Conservation (phyloP, 1,139 yeast species). For the Protomyces arabidopsidicola region DNA sequence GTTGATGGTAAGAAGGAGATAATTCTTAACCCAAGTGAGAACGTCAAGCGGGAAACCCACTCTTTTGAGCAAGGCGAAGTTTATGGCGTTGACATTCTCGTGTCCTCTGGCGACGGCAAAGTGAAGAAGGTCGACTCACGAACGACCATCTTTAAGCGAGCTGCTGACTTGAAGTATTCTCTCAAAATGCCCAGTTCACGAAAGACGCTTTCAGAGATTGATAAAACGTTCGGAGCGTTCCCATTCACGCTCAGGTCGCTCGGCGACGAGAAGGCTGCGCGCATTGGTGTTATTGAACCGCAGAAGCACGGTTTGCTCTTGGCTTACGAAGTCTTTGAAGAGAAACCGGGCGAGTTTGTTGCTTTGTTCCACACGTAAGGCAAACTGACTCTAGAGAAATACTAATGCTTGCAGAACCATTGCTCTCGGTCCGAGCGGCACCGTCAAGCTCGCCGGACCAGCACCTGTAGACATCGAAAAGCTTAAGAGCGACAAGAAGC, state of each 20-base stretch:
- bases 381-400: background rate
- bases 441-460: conserved; percentile 62
- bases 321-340: conserved; percentile 66
- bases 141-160: conserved; percentile 66
- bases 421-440: conserved; percentile 69
- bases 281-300: conserved; percentile 74
- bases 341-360: conserved; percentile 57
- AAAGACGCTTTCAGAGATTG: conserved; percentile 60
- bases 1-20: conserved; percentile 74
- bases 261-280: conserved; percentile 65
- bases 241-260: conserved; percentile 67
- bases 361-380: conserved; percentile 61
- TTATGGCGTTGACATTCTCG: conserved; percentile 68
- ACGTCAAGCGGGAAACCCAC: conserved; percentile 57
- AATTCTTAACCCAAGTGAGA: conserved; percentile 68
- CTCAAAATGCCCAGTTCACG: conserved; percentile 72
- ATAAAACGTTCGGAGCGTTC: conserved; percentile 62
- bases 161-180: conserved; percentile 58
- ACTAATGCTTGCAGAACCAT: conserved; percentile 45
- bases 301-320: conserved; percentile 62
- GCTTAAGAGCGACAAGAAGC: conserved; percentile 56
- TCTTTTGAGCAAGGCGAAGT: conserved; percentile 74
- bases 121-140: conserved; percentile 54
- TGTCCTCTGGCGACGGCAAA: conserved; percentile 68
- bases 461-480: conserved; percentile 47